Evolutionary conservation across 176 grass and related monocot genomes (phyloP).

Genomic region (Canna indica): DNA sequence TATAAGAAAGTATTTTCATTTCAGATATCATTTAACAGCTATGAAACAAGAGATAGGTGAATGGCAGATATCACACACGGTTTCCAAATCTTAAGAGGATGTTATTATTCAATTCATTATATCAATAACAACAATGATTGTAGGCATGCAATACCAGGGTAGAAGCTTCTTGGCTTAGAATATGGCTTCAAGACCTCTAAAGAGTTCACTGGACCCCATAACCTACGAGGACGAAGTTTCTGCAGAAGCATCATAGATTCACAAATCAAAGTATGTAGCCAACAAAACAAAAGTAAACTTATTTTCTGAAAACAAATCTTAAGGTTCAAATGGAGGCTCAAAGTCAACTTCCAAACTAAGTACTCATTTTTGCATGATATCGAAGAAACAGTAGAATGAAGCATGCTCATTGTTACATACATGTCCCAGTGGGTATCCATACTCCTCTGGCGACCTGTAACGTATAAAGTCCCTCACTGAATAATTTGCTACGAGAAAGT

Average conservation of each 20-base stretch:
- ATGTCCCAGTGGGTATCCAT: conserved; percentile 45
- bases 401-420: conserved; percentile 26
- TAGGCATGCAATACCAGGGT: conserved; percentile 39
- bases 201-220: conserved; percentile 72
- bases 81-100: background rate
- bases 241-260: conserved; percentile 26
- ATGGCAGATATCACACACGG: background rate
- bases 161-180: conserved; percentile 39
- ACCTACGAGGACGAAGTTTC: conserved; percentile 49
- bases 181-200: conserved; percentile 66
- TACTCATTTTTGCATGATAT: background rate
- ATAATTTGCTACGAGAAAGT: conserved; percentile 87
- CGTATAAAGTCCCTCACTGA: conserved; percentile 49
- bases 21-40: too few relatives aligned
- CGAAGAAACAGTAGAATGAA: background rate
- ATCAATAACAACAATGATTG: conserved; percentile 5
- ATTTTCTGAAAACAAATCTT: background rate
- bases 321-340: background rate
- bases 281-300: background rate
- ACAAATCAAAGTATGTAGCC: conserved; percentile 11
- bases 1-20: too few relatives aligned
- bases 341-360: background rate
- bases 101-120: conserved; percentile 1
- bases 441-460: conserved; percentile 50
- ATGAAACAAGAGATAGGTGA: background rate